Conservation (phyloP, 2,329 filamentous ascomycete genomes). For the Bipolaris bicolor region DNA sequence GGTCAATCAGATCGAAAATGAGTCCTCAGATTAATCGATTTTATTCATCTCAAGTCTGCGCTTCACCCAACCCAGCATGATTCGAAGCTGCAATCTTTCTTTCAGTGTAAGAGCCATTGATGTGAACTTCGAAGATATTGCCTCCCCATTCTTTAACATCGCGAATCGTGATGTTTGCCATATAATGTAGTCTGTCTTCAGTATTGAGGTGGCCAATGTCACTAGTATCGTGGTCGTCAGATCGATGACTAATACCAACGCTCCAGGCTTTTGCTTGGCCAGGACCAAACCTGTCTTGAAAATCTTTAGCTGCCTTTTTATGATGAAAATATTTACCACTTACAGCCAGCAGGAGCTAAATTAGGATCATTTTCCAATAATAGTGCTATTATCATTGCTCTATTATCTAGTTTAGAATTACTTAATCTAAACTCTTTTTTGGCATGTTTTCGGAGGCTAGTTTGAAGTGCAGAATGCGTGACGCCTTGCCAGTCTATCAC, state of each 20-base stretch:
- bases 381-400: background rate
- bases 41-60: background rate
- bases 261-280: background rate
- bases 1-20: too few relatives aligned
- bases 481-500: constrained; percentile 11
- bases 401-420: background rate
- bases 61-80: background rate
- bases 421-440: background rate
- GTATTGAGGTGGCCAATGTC: background rate
- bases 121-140: background rate
- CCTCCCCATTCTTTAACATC: background rate
- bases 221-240: background rate
- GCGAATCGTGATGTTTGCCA: background rate
- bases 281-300: background rate
- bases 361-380: background rate
- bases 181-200: background rate
- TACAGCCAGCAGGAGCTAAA: background rate
- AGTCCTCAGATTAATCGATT: too few relatives aligned
- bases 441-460: constrained; percentile 6
- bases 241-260: background rate
- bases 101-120: background rate
- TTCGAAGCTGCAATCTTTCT: background rate
- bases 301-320: background rate
- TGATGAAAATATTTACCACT: background rate
- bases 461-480: background rate